phyloP scores from a whole-genome alignment of 225 moss, liverwort and hornwort species.

The Lunularia cruciata region DNA sequence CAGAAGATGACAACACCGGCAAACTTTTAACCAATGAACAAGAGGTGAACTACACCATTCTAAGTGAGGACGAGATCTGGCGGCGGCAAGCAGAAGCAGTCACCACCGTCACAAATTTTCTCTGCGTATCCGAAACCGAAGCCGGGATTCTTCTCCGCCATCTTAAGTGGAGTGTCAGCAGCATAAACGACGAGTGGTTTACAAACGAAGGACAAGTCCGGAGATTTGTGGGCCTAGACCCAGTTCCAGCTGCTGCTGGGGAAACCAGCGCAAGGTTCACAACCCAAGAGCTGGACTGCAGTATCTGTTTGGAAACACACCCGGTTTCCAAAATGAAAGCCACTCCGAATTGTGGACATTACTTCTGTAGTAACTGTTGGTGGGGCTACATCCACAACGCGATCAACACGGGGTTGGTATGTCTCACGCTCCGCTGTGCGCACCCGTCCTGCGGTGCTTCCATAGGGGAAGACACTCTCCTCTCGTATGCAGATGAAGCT shows the following conservation, averaged over 20 bases:
- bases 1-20: no score
- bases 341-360: constrained; percentile 72
- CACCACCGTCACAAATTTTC: constrained; percentile 68
- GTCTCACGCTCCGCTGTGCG: constrained; percentile 85
- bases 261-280: constrained; percentile 40
- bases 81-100: constrained; percentile 79
- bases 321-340: constrained; percentile 42
- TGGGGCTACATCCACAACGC: constrained; percentile 92
- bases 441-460: constrained; percentile 87
- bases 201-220: constrained; percentile 85
- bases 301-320: constrained; percentile 78
- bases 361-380: constrained; percentile 96
- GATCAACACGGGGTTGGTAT: constrained; percentile 85
- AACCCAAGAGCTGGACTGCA: constrained; percentile 52
- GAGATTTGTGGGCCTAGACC: constrained; percentile 61
- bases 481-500: constrained; percentile 59
- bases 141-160: constrained; percentile 82
- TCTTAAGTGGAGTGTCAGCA: constrained; percentile 95
- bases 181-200: constrained; percentile 94
- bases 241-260: constrained; percentile 36
- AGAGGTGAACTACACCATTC: constrained; percentile 79
- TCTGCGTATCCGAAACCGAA: constrained; percentile 70
- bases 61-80: constrained; percentile 83
- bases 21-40: no score
- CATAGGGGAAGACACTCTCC: constrained; percentile 91